phyloP scores from a whole-genome alignment of 805 yeast genomes.

The Saccharomycopsis malanga region DNA sequence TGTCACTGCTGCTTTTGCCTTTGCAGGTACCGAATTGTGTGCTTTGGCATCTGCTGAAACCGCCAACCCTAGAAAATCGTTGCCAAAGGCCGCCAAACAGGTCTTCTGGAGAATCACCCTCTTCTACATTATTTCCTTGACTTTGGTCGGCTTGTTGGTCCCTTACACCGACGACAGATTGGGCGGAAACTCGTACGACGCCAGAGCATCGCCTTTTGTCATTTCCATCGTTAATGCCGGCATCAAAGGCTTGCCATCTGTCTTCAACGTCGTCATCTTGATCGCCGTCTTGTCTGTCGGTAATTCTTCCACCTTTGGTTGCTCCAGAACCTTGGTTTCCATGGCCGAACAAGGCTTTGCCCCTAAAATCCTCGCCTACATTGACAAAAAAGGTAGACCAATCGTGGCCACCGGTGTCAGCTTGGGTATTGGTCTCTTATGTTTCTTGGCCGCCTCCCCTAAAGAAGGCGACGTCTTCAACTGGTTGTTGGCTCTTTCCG shows the following conservation, averaged over 20 bases:
- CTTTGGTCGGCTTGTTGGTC: conserved; percentile 60
- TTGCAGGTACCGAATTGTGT: conserved; percentile 66
- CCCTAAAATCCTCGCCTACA: conserved; percentile 50
- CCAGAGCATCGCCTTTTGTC: conserved; percentile 72
- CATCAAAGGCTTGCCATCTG: conserved; percentile 54
- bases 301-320: conserved; percentile 62
- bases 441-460: conserved; percentile 49
- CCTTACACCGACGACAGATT: conserved; percentile 49
- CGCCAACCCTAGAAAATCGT: conserved; percentile 53
- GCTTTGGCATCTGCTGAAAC: conserved; percentile 78
- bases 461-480: conserved; percentile 49
- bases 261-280: conserved; percentile 62
- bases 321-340: conserved; percentile 59
- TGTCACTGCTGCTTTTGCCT: conserved; percentile 68
- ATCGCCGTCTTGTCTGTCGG: conserved; percentile 66
- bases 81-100: conserved; percentile 73
- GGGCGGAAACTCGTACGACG: conserved; percentile 46
- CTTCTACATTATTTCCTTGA: conserved; percentile 58
- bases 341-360: conserved; percentile 58
- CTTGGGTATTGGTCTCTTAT: conserved; percentile 47
- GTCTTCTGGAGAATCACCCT: conserved; percentile 75
- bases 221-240: conserved; percentile 63
- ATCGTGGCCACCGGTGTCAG: conserved; percentile 47
- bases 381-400: conserved; percentile 65
- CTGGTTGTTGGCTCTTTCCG: conserved; percentile 62